These are phyloP conservation scores for Castanopsis chinensis DNA, from an alignment of 306 rosid genomes.

Conservation along the genomic window DNA sequence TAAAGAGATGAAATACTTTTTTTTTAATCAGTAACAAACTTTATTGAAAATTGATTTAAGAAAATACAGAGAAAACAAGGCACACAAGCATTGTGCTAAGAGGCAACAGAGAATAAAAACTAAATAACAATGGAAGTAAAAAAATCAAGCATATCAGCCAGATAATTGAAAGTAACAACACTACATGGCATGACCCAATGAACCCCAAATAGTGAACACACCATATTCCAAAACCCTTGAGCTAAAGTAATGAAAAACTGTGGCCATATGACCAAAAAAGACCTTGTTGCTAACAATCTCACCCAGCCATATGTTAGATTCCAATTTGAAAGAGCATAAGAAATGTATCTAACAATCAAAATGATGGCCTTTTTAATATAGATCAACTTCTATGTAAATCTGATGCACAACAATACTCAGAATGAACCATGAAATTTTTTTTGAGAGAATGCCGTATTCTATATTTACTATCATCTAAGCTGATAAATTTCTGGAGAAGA, in stretches of 20 bases:
- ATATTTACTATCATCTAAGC: background rate
- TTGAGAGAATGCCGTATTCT: conserved; percentile 3
- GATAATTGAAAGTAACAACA: too few species aligned
- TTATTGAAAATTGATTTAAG: too few species aligned
- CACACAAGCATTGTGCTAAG: too few species aligned
- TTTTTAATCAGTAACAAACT: too few species aligned
- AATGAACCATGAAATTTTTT: conserved; percentile 1
- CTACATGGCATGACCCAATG: too few species aligned
- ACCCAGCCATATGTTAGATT: background rate
- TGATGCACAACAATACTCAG: background rate
- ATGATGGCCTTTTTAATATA: background rate
- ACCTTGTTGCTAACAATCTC: background rate
- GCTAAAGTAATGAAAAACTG: background rate
- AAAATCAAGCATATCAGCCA: too few species aligned
- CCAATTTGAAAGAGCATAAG: background rate
- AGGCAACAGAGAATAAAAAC: too few species aligned
- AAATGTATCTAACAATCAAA: background rate
- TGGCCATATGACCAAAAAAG: background rate
- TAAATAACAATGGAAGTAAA: too few species aligned
- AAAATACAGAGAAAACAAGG: too few species aligned
- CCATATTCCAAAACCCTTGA: too few species aligned
- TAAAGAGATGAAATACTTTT: too few species aligned
- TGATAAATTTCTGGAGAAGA: background rate
- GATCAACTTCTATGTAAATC: background rate
- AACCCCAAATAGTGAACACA: too few species aligned